Evolutionary conservation across 2,329 filamentous ascomycete species (phyloP).

Genomic region (Metarhizium brunneum): DNA sequence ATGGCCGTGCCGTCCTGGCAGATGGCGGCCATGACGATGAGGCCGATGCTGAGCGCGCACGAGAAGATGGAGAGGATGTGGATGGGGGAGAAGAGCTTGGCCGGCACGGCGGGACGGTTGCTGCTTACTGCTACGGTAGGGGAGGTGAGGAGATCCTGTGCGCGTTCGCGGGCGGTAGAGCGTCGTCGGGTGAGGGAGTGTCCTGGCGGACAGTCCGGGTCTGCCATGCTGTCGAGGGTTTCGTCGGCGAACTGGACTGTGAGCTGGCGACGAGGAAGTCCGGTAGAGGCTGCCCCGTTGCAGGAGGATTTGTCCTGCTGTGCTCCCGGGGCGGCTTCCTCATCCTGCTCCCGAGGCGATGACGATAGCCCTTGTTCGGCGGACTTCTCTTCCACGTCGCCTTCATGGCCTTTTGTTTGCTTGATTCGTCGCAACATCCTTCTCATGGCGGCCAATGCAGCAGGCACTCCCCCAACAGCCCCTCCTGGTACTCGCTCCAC

Average conservation of each 20-base stretch:
- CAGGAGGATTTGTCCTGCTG: not conserved
- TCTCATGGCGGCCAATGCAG: not conserved
- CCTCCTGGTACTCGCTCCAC: not conserved
- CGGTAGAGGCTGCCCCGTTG: not conserved
- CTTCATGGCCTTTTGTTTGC: not conserved
- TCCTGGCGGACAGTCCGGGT: not conserved
- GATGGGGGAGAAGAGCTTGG: constrained; percentile 39
- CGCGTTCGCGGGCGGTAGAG: constrained; percentile 27
- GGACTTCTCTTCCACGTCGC: not conserved
- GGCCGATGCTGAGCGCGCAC: constrained; percentile 36
- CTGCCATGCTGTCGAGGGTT: constrained; percentile 1
- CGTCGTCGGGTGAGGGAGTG: constrained; percentile 12
- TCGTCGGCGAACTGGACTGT: constrained; percentile 7
- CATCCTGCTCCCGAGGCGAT: not conserved
- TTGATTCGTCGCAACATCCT: not conserved
- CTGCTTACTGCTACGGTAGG: constrained; percentile 28
- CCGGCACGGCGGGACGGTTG: constrained; percentile 37
- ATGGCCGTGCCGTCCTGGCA: constrained; percentile 27
- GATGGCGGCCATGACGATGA: constrained; percentile 32
- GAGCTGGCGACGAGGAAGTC: not conserved
- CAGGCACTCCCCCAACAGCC: not conserved
- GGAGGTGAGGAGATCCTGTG: constrained; percentile 33
- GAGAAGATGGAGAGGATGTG: constrained; percentile 45
- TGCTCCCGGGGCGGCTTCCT: not conserved
- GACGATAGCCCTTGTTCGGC: not conserved